Base-by-base conservation (phyloP, 345 rosid genomes). In the Gossypium bickii region DNA sequence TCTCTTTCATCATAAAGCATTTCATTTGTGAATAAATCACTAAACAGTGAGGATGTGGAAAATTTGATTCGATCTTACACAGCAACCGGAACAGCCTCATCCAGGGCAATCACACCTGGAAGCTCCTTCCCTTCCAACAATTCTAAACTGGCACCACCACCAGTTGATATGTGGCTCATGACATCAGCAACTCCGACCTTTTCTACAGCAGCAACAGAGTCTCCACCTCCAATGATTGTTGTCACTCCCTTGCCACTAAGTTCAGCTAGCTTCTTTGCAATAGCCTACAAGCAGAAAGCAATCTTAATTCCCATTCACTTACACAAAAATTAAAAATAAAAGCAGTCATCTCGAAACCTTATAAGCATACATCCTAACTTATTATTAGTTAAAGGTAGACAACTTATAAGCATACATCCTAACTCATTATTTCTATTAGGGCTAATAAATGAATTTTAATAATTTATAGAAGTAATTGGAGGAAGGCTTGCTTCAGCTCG, bases 81-180 rank as follows among this genome's bases (percentile, higher is more conserved):
- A 2, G 87, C 81, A 67, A 85, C 87, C 27, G 79, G 81, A 52
- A 6, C 22, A 47, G 93, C 97, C 65, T 92, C 94, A 7, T 92
- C 93, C 12, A 92, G 90, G 72, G 97, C 97, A 43, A 89, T 76
- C 63, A 92, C 94, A 83, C 94, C 94, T 6, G 97, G 97, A 76
- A 92, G 94, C 72, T 82, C 86, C 79, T 92, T 89, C 2, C 97
- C 97, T 78, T 92, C 97, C 73, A 92, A 82, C 83, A 92, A 80
- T 82, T 92, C 97, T 88, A 92, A 88, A 83, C 97, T 89, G 18
- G 97, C 97, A 80, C 97, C 97, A 1, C 97, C 97, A 76, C 97
- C 97, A 0, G 94, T 92, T 67, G 97, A 92, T 76, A 92, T 92
- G 89, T 92, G 97, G 64, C 97, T 89, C 97, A 92, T 89, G 47